Evolutionary conservation across 805 yeast genomes (phyloP).

Genomic region (Pichia cabralensis): DNA sequence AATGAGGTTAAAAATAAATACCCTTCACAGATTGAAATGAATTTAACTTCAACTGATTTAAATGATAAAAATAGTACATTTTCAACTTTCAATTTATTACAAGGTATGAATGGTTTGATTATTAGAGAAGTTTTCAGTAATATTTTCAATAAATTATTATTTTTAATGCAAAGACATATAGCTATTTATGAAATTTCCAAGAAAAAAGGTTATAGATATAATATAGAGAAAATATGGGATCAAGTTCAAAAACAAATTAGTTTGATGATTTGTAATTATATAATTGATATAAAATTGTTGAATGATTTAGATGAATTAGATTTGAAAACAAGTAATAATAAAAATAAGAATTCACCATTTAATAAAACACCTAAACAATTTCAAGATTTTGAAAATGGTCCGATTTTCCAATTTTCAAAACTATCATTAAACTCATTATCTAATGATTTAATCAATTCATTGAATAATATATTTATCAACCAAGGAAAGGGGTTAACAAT

Average conservation of each 20-base stretch:
- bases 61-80: slow-evolving; percentile 23
- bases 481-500: slow-evolving; percentile 1
- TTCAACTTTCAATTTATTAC: slow-evolving; percentile 20
- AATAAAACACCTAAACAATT: slow-evolving; percentile 17
- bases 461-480: slow-evolving; percentile 8
- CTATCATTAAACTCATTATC: slow-evolving; percentile 22
- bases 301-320: slow-evolving; percentile 16
- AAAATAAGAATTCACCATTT: slow-evolving; percentile 15
- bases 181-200: slow-evolving; percentile 50
- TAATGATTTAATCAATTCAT: slow-evolving; percentile 3
- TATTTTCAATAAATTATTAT: slow-evolving; percentile 52
- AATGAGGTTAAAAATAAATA: slow-evolving; percentile 56
- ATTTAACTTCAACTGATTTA: slow-evolving; percentile 8
- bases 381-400: slow-evolving; percentile 11
- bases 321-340: slow-evolving; percentile 9
- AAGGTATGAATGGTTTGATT: slow-evolving; percentile 34
- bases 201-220: slow-evolving; percentile 15
- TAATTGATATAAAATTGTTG: slow-evolving; percentile 25
- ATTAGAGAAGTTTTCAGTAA: slow-evolving; percentile 63
- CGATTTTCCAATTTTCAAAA: slow-evolving; percentile 28
- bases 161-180: slow-evolving; percentile 61
- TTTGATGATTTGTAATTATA: slow-evolving; percentile 29
- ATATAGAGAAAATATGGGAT: slow-evolving; percentile 31
- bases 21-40: slow-evolving; percentile 23
- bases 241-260: slow-evolving; percentile 33